phyloP scores from a whole-genome alignment of 2,329 filamentous ascomycete genomes.

The Emergomyces pasteurianus region DNA sequence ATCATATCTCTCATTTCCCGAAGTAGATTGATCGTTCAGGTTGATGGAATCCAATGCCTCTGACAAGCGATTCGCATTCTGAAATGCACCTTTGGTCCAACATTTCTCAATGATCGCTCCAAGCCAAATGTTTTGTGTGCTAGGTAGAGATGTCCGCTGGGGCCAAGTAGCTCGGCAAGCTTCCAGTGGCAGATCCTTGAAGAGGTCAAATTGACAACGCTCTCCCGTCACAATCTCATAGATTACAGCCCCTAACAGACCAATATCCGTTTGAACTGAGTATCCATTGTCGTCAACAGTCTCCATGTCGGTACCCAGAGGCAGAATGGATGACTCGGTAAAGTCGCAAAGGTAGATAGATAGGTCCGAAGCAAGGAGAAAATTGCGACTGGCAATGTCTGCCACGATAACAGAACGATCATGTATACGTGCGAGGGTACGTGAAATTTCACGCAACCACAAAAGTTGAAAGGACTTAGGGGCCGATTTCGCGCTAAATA shows the following conservation, averaged over 20 bases:
- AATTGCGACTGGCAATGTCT: conserved; percentile 10
- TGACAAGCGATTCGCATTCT: background rate
- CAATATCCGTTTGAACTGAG: conserved; percentile 7
- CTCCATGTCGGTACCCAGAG: conserved; percentile 1
- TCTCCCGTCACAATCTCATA: conserved; percentile 4
- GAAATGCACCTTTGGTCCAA: conserved; percentile 1
- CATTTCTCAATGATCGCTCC: conserved; percentile 2
- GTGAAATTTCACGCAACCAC: conserved; percentile 9
- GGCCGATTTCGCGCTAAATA: conserved; percentile 5
- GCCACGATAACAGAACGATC: conserved; percentile 7
- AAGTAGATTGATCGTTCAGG: background rate
- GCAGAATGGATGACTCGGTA: conserved; percentile 10
- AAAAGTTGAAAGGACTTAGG: conserved; percentile 5
- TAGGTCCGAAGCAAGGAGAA: conserved; percentile 13
- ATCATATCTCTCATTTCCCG: too few species aligned
- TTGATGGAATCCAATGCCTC: background rate
- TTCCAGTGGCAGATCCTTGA: background rate
- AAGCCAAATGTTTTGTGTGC: background rate
- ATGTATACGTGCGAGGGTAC: conserved; percentile 10
- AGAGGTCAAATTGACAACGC: conserved; percentile 2
- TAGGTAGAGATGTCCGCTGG: background rate
- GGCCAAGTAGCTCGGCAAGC: conserved; percentile 1
- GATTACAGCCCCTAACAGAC: too few species aligned
- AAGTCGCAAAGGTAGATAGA: conserved; percentile 21
- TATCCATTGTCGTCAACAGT: conserved; percentile 4